These are phyloP conservation scores for Alternaria tenuissima DNA, from an alignment of 2,329 filamentous ascomycete genomes.

Conservation along the genomic window DNA sequence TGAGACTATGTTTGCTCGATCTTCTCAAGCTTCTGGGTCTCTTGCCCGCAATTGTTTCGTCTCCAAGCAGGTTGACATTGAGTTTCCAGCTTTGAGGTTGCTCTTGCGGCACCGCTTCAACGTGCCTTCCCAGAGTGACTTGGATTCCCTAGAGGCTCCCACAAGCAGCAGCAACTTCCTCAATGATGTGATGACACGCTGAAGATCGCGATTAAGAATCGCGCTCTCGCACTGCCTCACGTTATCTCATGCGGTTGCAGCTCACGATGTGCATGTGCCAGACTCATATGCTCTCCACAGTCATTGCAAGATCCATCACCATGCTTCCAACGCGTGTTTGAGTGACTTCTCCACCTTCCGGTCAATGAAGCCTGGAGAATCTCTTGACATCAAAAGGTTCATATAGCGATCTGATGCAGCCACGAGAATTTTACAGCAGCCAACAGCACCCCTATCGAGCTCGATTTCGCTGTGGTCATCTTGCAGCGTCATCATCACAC, in stretches of 20 bases:
- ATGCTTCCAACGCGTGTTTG: neutral
- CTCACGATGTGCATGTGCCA: slow-evolving; percentile 1
- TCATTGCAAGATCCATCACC: neutral
- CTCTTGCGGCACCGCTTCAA: neutral
- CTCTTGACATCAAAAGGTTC: neutral
- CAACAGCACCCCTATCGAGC: neutral
- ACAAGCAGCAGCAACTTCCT: neutral
- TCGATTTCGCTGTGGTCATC: neutral
- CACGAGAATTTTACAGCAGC: neutral
- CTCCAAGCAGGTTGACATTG: neutral
- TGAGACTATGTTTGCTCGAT: neutral
- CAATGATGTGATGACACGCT: neutral
- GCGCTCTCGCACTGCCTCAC: neutral
- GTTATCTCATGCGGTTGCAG: neutral
- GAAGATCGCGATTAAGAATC: neutral
- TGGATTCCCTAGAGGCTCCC: neutral
- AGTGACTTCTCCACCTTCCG: neutral
- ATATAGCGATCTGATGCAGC: neutral
- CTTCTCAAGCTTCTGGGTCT: neutral
- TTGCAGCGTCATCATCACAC: neutral
- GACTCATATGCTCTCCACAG: neutral
- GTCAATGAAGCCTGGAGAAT: neutral
- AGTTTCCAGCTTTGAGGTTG: neutral
- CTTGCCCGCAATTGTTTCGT: neutral
- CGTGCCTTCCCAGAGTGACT: slow-evolving; percentile 7